Evolutionary conservation across 2,329 filamentous ascomycete species (phyloP).

Genomic region (Aspergillus phoenicis): DNA sequence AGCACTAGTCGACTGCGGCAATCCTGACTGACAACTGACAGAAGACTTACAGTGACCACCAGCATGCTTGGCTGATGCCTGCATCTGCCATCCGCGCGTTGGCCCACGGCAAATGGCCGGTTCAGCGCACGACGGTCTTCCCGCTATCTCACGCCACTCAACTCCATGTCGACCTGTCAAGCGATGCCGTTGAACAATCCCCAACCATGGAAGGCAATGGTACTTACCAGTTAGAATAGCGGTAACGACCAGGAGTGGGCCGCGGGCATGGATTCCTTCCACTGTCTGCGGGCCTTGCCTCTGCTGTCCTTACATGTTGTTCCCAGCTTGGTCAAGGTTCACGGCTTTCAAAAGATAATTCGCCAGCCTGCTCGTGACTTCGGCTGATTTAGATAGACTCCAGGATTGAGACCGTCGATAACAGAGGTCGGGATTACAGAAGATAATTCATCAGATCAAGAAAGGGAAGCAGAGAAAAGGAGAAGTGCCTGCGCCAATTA

Average conservation of each 20-base stretch:
- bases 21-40: background rate
- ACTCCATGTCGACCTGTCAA: constrained; percentile 26
- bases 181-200: constrained; percentile 12
- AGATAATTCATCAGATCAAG: background rate
- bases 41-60: background rate
- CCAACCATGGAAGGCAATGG: constrained; percentile 5
- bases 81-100: constrained; percentile 15
- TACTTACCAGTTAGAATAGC: constrained; percentile 12
- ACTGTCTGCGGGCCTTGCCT: background rate
- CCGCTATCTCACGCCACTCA: constrained; percentile 28
- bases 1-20: constrained; percentile 6
- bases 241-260: constrained; percentile 10
- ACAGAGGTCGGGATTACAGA: background rate
- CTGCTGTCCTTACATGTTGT: background rate
- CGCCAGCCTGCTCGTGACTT: constrained; percentile 4
- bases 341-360: background rate
- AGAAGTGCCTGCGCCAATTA: constrained; percentile 30
- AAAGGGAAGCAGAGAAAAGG: background rate
- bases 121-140: constrained; percentile 17
- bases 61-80: constrained; percentile 13
- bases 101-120: constrained; percentile 14
- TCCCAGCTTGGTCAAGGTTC: background rate
- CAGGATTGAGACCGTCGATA: background rate
- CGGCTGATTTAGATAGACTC: background rate
- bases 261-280: constrained; percentile 11